Evolutionary conservation across 495 filamentous ascomycete species (phyloP), one percentile per base, ranked within the genome.

Genomic region (Lasiosphaeria miniovina): DNA sequence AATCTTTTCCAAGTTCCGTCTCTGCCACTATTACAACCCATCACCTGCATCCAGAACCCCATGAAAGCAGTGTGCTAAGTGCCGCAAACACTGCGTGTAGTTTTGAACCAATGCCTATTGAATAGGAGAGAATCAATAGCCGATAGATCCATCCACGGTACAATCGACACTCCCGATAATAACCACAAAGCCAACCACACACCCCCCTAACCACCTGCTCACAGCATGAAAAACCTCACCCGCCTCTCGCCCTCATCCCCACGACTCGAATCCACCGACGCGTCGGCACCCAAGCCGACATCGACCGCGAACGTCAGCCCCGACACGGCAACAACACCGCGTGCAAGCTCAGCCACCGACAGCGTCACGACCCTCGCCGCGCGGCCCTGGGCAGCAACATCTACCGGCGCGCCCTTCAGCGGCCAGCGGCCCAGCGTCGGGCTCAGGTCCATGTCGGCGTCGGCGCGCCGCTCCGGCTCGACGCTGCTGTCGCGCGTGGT

Each of bases 241-340:
- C 49, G 14, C n/a, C 49, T 24, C 49, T 34, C 34, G 10, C 50
- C 33, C 43, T 35, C 17, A 6, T 14, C 51, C 52, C 50, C 50
- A 24, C 24, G 24, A 24, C 24, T 24, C 24, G 24, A 24, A 24
- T 2, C 24, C 24, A 14, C 24, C 5, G 15, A 6, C 14, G 17
- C 24, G 31, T 15, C 33, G 24, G 24, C 24, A 24, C 24, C 24
- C 24, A 24, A 24, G 17, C 33, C 38, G 50, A 65, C 32, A 64
- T 71, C 69, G 5, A 72, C 68, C 0, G 61, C 63, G 35, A 72
- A 69, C 48, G 32, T 57, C 32, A 72, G 36, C 6, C 70, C 70
- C 36, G 55, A 64, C 1, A 68, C 53, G 38, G 55, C 55, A 0
- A 70, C 63, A 12, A 38, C 35, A 32, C 36, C 41, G 9, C 45